These are phyloP conservation scores for Podospora pseudocomata DNA, from an alignment of 495 filamentous ascomycete genomes.

Conservation along the genomic window DNA sequence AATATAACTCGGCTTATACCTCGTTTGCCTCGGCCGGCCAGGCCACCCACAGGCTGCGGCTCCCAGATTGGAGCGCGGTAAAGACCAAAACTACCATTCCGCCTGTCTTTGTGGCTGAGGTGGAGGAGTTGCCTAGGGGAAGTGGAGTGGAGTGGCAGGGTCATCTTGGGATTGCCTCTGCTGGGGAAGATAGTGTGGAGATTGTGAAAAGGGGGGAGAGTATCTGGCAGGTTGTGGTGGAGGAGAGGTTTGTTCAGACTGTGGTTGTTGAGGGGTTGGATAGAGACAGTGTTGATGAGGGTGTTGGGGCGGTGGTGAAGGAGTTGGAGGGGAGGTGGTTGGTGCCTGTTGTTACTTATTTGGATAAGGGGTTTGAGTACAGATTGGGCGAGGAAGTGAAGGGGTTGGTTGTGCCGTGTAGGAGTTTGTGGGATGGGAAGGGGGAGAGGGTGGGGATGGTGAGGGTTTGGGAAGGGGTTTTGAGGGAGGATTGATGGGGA, in stretches of 20 bases:
- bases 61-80: constrained; percentile 8
- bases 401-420: constrained; percentile 25
- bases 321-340: neutral
- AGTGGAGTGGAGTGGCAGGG: constrained; percentile 37
- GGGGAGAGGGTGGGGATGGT: constrained; percentile 22
- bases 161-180: constrained; percentile 26
- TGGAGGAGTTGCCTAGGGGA: constrained; percentile 29
- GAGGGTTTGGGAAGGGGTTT: constrained; percentile 25
- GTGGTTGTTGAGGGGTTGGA: constrained; percentile 18
- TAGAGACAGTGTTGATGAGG: too few relatives aligned
- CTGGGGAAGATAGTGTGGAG: constrained; percentile 2
- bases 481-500: constrained; percentile 2
- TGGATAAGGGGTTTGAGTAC: constrained; percentile 10
- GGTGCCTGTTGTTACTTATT: constrained; percentile 17
- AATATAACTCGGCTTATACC: constrained; percentile 47
- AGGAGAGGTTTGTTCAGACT: constrained; percentile 24
- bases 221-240: constrained; percentile 19
- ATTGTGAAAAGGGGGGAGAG: neutral
- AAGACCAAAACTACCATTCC: constrained; percentile 38
- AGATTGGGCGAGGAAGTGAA: neutral
- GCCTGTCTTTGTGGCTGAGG: constrained; percentile 68
- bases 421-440: constrained; percentile 25
- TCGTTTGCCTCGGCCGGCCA: constrained; percentile 24
- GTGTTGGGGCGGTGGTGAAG: neutral
- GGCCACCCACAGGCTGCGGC: constrained; percentile 26